phyloP scores from a whole-genome alignment of 495 filamentous ascomycete genomes.

The Aspergillus baeticus region DNA sequence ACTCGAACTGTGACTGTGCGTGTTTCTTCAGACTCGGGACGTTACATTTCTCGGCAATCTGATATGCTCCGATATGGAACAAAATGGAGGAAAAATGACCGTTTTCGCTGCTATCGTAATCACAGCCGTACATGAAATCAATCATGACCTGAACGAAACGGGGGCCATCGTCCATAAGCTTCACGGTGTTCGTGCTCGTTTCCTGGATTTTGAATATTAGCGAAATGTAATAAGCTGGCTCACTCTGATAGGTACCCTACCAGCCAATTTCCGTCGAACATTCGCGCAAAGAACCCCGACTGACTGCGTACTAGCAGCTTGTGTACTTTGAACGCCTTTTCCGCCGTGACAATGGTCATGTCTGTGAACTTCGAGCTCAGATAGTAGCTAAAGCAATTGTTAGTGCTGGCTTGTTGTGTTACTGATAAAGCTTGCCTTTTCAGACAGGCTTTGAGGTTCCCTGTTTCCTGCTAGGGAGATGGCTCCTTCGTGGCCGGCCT shows the following conservation, averaged over 20 bases:
- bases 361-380: conserved; percentile 30
- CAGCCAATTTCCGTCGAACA: conserved; percentile 31
- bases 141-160: conserved; percentile 34
- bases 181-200: conserved; percentile 14
- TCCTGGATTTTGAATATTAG: conserved; percentile 13
- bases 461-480: neutral
- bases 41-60: conserved; percentile 42
- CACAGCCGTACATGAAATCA: conserved; percentile 31
- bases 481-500: neutral
- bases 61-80: conserved; percentile 40
- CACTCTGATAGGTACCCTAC: conserved; percentile 17
- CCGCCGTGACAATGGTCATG: conserved; percentile 33
- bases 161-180: conserved; percentile 28
- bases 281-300: conserved; percentile 36
- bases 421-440: neutral
- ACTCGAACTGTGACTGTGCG: conserved; percentile 33
- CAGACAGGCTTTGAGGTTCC: neutral
- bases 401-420: neutral
- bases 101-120: conserved; percentile 21
- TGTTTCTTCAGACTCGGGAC: conserved; percentile 34
- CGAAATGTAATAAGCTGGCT: neutral
- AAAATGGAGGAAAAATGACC: conserved; percentile 20
- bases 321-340: conserved; percentile 37
- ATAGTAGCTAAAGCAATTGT: conserved; percentile 11
- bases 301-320: conserved; percentile 34